Conservation (phyloP, 106 monocot genomes). For the Allium fistulosum region DNA sequence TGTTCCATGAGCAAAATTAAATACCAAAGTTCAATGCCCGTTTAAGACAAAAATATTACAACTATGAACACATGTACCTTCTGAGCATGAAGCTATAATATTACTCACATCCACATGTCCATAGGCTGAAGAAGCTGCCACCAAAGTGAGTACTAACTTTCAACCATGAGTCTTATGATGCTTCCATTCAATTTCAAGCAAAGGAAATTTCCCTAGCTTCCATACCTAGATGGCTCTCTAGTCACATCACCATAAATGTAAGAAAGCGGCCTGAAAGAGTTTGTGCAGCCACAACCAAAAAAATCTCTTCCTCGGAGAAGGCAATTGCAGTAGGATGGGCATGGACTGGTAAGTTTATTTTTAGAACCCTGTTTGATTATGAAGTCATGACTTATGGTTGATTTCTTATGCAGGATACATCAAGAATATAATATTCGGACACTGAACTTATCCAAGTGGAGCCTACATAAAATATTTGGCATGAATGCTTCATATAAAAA, state of each 20-base stretch:
- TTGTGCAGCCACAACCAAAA: conserved; percentile 83
- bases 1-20: background rate
- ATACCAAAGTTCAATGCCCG: background rate
- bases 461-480: too few relatives aligned
- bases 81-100: conserved; percentile 89
- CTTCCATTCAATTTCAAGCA: conserved; percentile 84
- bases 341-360: conserved; percentile 73
- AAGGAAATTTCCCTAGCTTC: conserved; percentile 48
- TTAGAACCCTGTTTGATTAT: conserved; percentile 46
- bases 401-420: too few relatives aligned
- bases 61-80: conserved; percentile 39
- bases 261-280: conserved; percentile 52
- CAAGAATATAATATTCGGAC: too few relatives aligned
- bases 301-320: conserved; percentile 80
- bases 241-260: conserved; percentile 87
- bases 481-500: too few relatives aligned
- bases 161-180: conserved; percentile 81
- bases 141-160: conserved; percentile 58
- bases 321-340: conserved; percentile 74
- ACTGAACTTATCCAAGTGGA: too few relatives aligned
- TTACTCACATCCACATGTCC: conserved; percentile 83
- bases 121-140: conserved; percentile 54
- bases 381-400: background rate
- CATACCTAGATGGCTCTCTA: conserved; percentile 36
- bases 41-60: background rate